These are phyloP conservation scores for Trichoderma oligosporum DNA, from an alignment of 2,329 filamentous ascomycete species.

Conservation along the genomic window DNA sequence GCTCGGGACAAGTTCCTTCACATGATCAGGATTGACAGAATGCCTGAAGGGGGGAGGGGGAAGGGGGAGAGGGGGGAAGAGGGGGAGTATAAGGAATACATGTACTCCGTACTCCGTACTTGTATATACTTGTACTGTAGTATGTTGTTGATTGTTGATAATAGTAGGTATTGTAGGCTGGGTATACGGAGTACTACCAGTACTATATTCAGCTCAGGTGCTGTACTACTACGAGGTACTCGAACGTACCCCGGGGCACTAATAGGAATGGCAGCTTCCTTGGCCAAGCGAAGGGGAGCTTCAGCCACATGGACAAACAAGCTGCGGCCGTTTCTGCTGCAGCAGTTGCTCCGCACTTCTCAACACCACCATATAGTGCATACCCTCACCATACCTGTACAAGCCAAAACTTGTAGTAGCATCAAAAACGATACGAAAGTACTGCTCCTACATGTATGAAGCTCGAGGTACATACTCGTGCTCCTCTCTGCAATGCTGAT, in stretches of 20 bases:
- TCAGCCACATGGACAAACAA: slow-evolving; percentile 12
- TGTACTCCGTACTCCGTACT: background rate
- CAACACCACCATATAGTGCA: too few species aligned
- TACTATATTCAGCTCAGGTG: too few species aligned
- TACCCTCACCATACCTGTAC: background rate
- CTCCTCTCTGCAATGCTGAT: background rate
- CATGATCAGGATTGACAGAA: background rate
- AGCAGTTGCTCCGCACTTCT: slow-evolving; percentile 10
- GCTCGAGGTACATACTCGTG: too few species aligned
- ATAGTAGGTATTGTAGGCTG: too few species aligned
- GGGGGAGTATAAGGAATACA: background rate
- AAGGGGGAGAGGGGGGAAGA: background rate
- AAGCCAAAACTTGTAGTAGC: slow-evolving; percentile 7
- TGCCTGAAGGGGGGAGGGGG: background rate
- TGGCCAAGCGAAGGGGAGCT: slow-evolving; percentile 5
- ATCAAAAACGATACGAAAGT: too few species aligned
- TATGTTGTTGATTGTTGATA: too few species aligned
- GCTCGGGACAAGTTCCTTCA: background rate
- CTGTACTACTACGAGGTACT: too few species aligned
- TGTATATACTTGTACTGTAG: too few species aligned
- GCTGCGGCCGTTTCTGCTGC: slow-evolving; percentile 1
- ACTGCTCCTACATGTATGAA: background rate
- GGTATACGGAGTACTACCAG: background rate
- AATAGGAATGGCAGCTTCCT: slow-evolving; percentile 5
- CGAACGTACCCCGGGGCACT: too few species aligned